Evolutionary conservation across 371 early-diverging fungal genomes (phyloP).

Genomic region (Rhizopus sp.): DNA sequence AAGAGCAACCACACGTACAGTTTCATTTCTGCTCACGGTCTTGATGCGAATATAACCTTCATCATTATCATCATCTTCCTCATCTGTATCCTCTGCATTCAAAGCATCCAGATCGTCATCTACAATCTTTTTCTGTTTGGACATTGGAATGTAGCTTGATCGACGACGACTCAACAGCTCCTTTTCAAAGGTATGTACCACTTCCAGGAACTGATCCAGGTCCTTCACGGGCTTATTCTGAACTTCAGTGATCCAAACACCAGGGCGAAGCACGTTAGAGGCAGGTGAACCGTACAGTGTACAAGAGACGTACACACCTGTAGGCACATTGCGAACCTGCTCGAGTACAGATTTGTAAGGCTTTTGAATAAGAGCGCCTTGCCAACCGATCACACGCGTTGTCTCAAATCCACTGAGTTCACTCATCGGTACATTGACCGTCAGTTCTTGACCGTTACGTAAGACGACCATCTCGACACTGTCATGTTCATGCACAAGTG

Average conservation of each 20-base stretch:
- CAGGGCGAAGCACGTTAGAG: conserved; percentile 60
- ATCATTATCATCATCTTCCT: conserved; percentile 24
- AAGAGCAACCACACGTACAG: conserved; percentile 62
- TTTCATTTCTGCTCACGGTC: conserved; percentile 58
- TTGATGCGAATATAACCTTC: conserved; percentile 67
- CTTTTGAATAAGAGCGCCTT: conserved; percentile 80
- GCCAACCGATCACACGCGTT: conserved; percentile 79
- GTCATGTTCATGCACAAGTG: conserved; percentile 29
- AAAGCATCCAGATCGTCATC: conserved; percentile 37
- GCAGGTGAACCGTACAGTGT: conserved; percentile 75
- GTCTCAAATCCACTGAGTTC: conserved; percentile 60
- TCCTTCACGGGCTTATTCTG: conserved; percentile 51
- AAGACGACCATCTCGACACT: conserved; percentile 59
- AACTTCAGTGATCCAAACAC: conserved; percentile 75
- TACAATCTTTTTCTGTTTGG: conserved; percentile 14
- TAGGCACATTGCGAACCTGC: conserved; percentile 74
- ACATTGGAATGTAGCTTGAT: conserved; percentile 36
- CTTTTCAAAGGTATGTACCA: conserved; percentile 39
- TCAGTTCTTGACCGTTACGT: conserved; percentile 58
- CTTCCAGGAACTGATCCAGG: conserved; percentile 53
- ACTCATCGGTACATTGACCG: conserved; percentile 59
- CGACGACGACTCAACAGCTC: conserved; percentile 30
- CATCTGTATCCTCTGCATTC: conserved; percentile 14
- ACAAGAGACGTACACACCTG: conserved; percentile 76
- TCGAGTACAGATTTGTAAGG: conserved; percentile 86